A percentile compares a stretch with the other conserved stretches of the same genome.
These are phyloP conservation scores for Hortaea sp. DNA, from an alignment of 2,329 filamentous ascomycete species.

Conservation along the genomic window DNA sequence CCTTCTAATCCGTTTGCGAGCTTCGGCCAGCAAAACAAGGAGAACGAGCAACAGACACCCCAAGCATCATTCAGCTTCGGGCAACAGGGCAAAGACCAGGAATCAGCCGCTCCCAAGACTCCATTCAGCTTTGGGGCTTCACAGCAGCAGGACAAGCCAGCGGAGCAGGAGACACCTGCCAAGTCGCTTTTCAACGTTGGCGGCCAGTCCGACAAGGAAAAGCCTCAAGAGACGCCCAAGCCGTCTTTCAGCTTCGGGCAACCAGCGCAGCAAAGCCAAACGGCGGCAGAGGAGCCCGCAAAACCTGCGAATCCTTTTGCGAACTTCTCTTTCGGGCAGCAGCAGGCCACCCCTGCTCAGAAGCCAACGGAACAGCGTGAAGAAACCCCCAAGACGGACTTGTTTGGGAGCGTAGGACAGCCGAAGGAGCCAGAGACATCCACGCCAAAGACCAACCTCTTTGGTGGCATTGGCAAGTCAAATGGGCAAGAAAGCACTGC, in stretches of 20 bases:
- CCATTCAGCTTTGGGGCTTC: not conserved
- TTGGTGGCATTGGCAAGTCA: not conserved
- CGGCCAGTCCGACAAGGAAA: constrained; percentile 3
- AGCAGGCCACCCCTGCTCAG: constrained; percentile 1
- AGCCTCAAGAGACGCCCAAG: constrained; percentile 5
- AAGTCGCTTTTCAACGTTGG: not conserved
- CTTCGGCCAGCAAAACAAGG: constrained; percentile 5
- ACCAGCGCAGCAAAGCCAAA: constrained; percentile 2
- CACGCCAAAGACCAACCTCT: not conserved
- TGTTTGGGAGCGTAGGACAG: constrained; percentile 7
- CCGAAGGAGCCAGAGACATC: not conserved
- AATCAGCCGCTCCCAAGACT: not conserved
- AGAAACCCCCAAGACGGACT: not conserved
- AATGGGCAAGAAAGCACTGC: not conserved
- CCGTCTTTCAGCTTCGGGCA: constrained; percentile 1
- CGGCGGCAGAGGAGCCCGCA: not conserved
- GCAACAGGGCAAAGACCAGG: not conserved
- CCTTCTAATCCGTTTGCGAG: constrained; percentile 3
- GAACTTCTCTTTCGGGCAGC: constrained; percentile 1
- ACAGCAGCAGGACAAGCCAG: not conserved
- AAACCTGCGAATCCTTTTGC: not conserved
- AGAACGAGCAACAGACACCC: constrained; percentile 2
- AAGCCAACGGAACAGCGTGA: constrained; percentile 1
- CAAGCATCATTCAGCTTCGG: not conserved
- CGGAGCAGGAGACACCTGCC: not conserved